phyloP scores from a whole-genome alignment of 345 rosid species.

The Salix exigua region DNA sequence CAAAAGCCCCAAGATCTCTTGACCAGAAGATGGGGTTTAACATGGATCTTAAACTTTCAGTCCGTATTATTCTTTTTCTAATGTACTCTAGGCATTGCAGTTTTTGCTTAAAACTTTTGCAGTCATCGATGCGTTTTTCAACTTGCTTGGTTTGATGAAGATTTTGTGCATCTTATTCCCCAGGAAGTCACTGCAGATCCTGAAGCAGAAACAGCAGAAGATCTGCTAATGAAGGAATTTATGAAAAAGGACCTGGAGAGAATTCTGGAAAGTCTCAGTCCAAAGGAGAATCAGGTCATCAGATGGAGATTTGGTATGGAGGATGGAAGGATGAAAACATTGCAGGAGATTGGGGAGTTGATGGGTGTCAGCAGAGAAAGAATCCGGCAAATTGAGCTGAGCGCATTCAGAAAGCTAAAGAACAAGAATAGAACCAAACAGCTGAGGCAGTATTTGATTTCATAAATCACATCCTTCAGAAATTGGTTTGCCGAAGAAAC shows the following conservation, averaged over 20 bases:
- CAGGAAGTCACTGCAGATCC: constrained; percentile 91
- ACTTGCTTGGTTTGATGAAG: not conserved
- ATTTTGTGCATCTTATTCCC: not conserved
- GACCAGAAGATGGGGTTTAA: constrained; percentile 82
- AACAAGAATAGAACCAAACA: constrained; percentile 72
- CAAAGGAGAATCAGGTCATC: constrained; percentile 75
- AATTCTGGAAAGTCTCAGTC: constrained; percentile 63
- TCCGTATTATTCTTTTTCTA: constrained; percentile 21
- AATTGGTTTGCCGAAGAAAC: constrained; percentile 4
- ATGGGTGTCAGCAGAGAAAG: constrained; percentile 92
- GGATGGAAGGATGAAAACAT: constrained; percentile 80
- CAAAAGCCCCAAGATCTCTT: constrained; percentile 81
- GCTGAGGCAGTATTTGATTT: constrained; percentile 62
- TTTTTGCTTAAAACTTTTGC: not conserved
- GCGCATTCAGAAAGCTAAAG: constrained; percentile 77
- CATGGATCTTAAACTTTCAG: constrained; percentile 80
- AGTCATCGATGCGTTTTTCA: not conserved
- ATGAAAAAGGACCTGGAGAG: constrained; percentile 80
- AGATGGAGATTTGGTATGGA: constrained; percentile 88
- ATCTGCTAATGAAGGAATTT: constrained; percentile 58
- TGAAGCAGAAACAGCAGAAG: constrained; percentile 69
- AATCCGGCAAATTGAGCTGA: constrained; percentile 76
- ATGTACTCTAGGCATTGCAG: not conserved
- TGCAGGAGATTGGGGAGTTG: constrained; percentile 89
- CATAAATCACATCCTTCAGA: constrained; percentile 16